These are phyloP conservation scores for Solanum sitiens DNA, from an alignment of 257 asterid genomes.

Conservation along the genomic window DNA sequence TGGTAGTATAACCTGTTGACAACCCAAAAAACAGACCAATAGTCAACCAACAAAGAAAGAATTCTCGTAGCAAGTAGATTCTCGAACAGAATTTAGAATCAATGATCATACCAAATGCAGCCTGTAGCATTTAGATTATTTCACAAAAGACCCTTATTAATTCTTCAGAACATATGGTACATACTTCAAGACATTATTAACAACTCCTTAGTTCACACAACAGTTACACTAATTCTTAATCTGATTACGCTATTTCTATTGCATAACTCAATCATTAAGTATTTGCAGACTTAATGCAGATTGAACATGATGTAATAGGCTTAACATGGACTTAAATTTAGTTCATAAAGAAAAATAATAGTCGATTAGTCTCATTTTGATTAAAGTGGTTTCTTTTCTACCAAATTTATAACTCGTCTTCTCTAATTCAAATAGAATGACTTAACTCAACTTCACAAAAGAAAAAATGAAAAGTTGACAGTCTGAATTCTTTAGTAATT, in stretches of 20 bases:
- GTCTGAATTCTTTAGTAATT: neutral
- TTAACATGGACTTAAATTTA: neutral
- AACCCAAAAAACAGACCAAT: neutral
- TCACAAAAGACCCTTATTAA: neutral
- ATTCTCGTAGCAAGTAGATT: neutral
- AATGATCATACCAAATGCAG: neutral
- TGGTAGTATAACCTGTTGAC: slow-evolving; percentile 70
- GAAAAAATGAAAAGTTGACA: neutral
- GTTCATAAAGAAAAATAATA: neutral
- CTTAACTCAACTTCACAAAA: neutral
- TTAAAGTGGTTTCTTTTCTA: neutral
- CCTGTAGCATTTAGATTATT: neutral
- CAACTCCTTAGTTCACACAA: neutral
- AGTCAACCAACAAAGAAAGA: neutral
- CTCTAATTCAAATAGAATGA: neutral
- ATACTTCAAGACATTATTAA: neutral
- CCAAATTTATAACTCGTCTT: neutral
- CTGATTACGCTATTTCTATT: neutral
- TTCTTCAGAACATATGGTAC: neutral
- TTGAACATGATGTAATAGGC: neutral
- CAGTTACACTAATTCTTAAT: neutral
- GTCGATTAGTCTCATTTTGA: neutral
- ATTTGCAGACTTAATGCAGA: neutral
- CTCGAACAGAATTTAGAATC: neutral
- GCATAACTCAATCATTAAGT: neutral